phyloP scores from a whole-genome alignment of 805 yeast species.

The Candida fluviatilis region DNA sequence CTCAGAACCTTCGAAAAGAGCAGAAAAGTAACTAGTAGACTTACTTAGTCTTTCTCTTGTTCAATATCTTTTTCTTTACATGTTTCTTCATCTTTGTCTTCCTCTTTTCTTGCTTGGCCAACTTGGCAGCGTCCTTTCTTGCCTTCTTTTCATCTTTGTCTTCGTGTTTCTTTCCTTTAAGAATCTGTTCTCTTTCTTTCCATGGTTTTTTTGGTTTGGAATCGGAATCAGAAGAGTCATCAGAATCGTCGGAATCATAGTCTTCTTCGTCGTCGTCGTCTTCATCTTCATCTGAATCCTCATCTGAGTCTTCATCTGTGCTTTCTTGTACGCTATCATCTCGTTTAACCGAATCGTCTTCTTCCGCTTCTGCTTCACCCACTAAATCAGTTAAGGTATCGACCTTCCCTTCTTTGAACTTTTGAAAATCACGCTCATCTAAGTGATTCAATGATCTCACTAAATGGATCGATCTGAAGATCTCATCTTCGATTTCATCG shows the following conservation, averaged over 20 bases:
- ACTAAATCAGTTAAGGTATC: conserved; percentile 68
- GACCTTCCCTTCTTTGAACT: conserved; percentile 74
- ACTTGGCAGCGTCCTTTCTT: conserved; percentile 33
- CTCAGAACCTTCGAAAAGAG: no score
- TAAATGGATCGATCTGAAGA: conserved; percentile 76
- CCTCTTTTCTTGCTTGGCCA: conserved; percentile 27
- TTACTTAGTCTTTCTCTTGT: conserved; percentile 57
- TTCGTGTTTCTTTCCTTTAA: conserved; percentile 66
- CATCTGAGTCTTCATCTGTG: conserved; percentile 19
- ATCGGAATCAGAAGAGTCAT: conserved; percentile 29
- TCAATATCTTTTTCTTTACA: conserved; percentile 38
- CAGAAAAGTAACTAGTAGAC: no score
- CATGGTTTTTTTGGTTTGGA: conserved; percentile 27
- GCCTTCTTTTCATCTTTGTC: conserved; percentile 50
- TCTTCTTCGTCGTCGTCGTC: conserved; percentile 24
- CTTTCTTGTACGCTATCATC: conserved; percentile 17
- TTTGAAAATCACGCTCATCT: conserved; percentile 85
- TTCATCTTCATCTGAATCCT: conserved; percentile 22
- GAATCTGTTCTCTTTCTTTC: conserved; percentile 35
- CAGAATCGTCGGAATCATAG: conserved; percentile 25
- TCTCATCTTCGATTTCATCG: conserved; percentile 67
- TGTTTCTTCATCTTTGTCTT: conserved; percentile 39
- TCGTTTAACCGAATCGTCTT: conserved; percentile 10
- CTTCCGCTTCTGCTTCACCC: conserved; percentile 16
- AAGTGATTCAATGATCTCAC: conserved; percentile 77